phyloP scores from a whole-genome alignment of 441 rosid genomes.

The Theobroma grandiflorum region DNA sequence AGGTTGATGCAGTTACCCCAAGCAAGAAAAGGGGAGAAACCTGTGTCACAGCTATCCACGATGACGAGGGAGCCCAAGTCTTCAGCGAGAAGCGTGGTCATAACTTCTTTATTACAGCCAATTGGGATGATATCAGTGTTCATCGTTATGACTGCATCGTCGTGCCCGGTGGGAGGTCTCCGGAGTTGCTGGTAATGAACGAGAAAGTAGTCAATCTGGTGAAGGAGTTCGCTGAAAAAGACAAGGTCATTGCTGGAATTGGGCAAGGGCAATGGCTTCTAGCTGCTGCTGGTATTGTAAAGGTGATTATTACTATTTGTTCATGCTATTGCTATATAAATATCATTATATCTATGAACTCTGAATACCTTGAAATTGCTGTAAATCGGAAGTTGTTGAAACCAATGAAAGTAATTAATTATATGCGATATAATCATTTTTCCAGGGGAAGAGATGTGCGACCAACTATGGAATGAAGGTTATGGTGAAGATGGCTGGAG shows the following conservation, averaged over 20 bases:
- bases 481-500: conserved; percentile 20
- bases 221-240: conserved; percentile 43
- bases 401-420: not conserved
- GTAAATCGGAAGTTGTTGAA: not conserved
- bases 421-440: not conserved
- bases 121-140: conserved; percentile 46
- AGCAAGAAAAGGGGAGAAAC: conserved; percentile 54
- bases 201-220: conserved; percentile 46
- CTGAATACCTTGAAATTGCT: not conserved
- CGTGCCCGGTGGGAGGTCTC: conserved; percentile 59
- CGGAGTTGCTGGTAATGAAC: conserved; percentile 52
- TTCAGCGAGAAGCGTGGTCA: conserved; percentile 58
- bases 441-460: conserved; percentile 25
- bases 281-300: conserved; percentile 49
- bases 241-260: conserved; percentile 48
- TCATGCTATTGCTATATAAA: not conserved
- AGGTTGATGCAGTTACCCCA: conserved; percentile 53
- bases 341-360: no score
- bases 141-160: conserved; percentile 54
- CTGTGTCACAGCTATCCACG: conserved; percentile 54
- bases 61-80: conserved; percentile 50
- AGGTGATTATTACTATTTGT: conserved; percentile 34
- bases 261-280: conserved; percentile 59
- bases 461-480: conserved; percentile 20
- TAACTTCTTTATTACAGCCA: conserved; percentile 44